Percentiles rank a stretch among this genome's conserved stretches.
Evolutionary conservation across 805 yeast species (phyloP).

Genomic region (Yamadazyma endophytica): DNA sequence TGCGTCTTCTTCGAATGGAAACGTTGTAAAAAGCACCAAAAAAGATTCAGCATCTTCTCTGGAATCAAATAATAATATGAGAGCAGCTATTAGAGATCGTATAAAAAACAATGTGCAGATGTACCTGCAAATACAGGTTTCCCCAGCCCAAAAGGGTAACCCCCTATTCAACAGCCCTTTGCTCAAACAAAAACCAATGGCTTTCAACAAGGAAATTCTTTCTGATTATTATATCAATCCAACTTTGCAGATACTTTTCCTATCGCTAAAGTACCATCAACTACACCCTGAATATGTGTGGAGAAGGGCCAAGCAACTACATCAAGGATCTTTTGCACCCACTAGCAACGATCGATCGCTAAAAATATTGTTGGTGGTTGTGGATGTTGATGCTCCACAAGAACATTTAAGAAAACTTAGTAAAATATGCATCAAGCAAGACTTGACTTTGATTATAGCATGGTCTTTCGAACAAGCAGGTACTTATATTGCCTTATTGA

Average conservation of each 20-base stretch:
- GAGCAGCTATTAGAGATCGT: not conserved
- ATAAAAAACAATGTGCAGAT: conserved; percentile 8
- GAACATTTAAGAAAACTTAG: conserved; percentile 45
- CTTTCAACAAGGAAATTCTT: conserved; percentile 50
- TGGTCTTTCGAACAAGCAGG: conserved; percentile 52
- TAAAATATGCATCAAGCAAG: conserved; percentile 47
- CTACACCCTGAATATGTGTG: conserved; percentile 71
- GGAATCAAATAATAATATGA: not conserved
- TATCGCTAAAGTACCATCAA: conserved; percentile 70
- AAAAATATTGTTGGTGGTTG: conserved; percentile 57
- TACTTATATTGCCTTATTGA: conserved; percentile 36
- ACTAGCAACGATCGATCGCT: conserved; percentile 23
- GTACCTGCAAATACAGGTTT: conserved; percentile 42
- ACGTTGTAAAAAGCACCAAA: too few species aligned
- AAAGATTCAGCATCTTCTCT: not conserved
- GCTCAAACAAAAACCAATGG: conserved; percentile 50
- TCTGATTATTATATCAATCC: conserved; percentile 63
- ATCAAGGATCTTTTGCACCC: conserved; percentile 28
- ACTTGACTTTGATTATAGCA: conserved; percentile 45
- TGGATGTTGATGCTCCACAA: conserved; percentile 59
- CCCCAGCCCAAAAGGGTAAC: conserved; percentile 67
- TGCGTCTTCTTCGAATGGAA: too few species aligned
- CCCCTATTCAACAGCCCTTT: conserved; percentile 52
- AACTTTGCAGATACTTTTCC: conserved; percentile 52
- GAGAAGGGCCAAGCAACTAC: conserved; percentile 45